Evolutionary conservation across 768 basidiomycete species (phyloP), one percentile per base, ranked within the genome.

Genomic region (Leccinum sublutescens): DNA sequence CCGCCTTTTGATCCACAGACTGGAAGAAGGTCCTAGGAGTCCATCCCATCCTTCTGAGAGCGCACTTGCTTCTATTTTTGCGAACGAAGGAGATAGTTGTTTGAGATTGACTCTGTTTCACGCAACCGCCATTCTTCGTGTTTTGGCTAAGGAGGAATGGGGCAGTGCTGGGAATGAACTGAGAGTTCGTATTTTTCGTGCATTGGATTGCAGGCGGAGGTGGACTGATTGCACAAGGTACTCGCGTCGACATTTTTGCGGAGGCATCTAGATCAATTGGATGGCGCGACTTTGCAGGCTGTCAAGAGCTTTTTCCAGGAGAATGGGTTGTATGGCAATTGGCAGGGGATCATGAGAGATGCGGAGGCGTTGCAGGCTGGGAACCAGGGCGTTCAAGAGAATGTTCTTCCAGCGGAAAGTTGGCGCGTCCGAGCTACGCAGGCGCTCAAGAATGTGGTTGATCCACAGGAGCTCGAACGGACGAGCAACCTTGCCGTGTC

Each of bases 391-490:
- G 48, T 50, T 43, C 36, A 31, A 27, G 40, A 15, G 48, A 57
- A 45, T 2, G 36, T 38, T 17, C 23, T 62, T 31, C 10, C 15
- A 5, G 17, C 33, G 34, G 25, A 53, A 12, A 47, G 52, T 43
- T 73, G 71, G 71, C 68, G 71, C 27, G 38, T 48, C 38, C 57
- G 50, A 70, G 67, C 67, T 62, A 40, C 66, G 77, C 27, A 70
- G 65, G 59, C 62, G 25, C 62, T 77, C 10, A 65, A 78, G 21
- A 69, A 74, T 1, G 74, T 87, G 45, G 73, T 84, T 19, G 64
- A 75, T 55, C 79, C 81, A 19, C 77, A 80, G 57, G 68, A 76
- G 2, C 64, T 83, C 7, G 65, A 74, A 12, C 87, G 85, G 86
- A 83, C 82, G 78, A 81, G 82, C 25, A 80, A 85, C 50, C 75